Percentiles rank a stretch among this genome's conserved stretches.
Evolutionary conservation across 1,284 basidiomycete genomes (phyloP).

Genomic region (Moesziomyces antarcticus): DNA sequence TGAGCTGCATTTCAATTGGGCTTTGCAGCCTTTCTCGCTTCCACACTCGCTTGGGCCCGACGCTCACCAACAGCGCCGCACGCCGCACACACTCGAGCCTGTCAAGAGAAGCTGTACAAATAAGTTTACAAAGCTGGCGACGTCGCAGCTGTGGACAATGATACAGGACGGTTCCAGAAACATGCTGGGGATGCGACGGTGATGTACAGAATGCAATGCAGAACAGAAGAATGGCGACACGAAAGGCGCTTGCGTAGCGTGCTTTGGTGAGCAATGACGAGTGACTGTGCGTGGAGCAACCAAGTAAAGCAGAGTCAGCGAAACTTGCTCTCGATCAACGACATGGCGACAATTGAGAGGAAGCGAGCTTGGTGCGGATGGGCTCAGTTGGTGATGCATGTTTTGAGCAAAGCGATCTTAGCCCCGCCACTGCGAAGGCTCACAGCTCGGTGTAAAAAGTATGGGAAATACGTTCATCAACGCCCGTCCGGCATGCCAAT

Average conservation of each 20-base stretch:
- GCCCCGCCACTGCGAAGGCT: slow-evolving; percentile 56
- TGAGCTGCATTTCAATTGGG: no score
- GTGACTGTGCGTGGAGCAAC: background rate
- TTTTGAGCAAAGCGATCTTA: slow-evolving; percentile 51
- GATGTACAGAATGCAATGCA: slow-evolving; percentile 39
- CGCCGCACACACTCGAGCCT: no score
- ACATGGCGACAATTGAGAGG: background rate
- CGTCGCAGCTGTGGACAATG: slow-evolving; percentile 1
- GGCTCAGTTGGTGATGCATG: slow-evolving; percentile 60
- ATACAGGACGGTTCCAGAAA: slow-evolving; percentile 2
- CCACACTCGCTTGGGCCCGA: no score
- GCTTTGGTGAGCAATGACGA: no score
- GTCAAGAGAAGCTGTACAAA: no score
- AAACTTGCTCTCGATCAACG: slow-evolving; percentile 1
- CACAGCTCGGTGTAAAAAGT: slow-evolving; percentile 52
- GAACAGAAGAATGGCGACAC: no score
- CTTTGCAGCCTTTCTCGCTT: no score
- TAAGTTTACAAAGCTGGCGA: no score
- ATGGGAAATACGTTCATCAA: slow-evolving; percentile 56
- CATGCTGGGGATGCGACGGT: slow-evolving; percentile 15
- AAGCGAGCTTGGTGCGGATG: slow-evolving; percentile 2
- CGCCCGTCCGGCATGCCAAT: slow-evolving; percentile 7
- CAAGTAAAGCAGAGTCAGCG: slow-evolving; percentile 8
- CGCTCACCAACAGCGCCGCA: no score
- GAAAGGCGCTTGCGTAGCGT: no score